Evolutionary conservation across 192 early-diverging fungal species (phyloP), one percentile per base, ranked within the genome.

Genomic region (Podila epicladia): DNA sequence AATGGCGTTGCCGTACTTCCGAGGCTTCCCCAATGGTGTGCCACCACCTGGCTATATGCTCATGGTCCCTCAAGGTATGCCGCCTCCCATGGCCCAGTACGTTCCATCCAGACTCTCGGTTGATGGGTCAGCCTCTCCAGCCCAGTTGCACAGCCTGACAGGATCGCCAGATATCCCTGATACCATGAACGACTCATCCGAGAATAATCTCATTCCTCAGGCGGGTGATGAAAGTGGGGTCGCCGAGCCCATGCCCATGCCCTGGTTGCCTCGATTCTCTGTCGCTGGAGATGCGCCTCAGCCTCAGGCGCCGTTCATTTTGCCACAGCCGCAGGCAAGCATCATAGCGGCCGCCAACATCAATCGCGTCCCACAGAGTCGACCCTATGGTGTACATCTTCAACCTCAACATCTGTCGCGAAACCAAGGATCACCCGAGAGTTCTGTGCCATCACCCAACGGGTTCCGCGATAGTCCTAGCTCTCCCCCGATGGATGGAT

Each of bases 261-360:
- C 49, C 57, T 80, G 77, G 77, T 41, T 80, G 19, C 77, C 77
- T 13, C 77, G 77, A 9, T 80, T 80, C 28, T 80, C 77, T 3
- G 77, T 67, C 20, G 77, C 77, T 8, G 77, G 77, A 17, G 77
- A 80, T 60, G 71, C 77, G 4, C 77, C 77, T 3, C 38, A 61
- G 35, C 67, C 70, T 22, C 64, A 65, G 38, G 64, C 67, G 3
- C 26, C 75, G 13, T 78, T 65, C 50, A 12, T 78, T 45, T 50
- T 63, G 51, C 64, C 32, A 19, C 35, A 41, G 15, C 35, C 35
- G 7, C 76, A 79, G 59, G 55, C 76, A n/a, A 79, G 50, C 29
- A 64, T 72, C 17, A 58, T 72, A 28, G 70, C 76, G 1, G 70
- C 76, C 2, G 76, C 76, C 32, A 71, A 66, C n/a, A 66, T 71